Evolutionary conservation across 495 filamentous ascomycete species (phyloP), one percentile per base, ranked within the genome.

Genomic region (Daldinia concentrica): DNA sequence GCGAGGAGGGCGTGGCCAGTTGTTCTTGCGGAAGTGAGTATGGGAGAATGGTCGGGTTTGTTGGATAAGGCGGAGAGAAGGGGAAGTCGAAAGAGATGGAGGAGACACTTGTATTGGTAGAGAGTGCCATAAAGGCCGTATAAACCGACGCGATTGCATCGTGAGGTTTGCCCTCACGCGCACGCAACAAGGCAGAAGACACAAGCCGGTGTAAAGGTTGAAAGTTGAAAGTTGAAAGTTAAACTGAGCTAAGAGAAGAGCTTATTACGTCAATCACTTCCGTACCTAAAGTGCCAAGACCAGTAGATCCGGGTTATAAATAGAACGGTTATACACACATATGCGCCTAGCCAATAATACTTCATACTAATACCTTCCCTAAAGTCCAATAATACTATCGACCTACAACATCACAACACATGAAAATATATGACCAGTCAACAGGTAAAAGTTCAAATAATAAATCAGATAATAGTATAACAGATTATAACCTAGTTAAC

Each of bases 41-140:
- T 74, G 74, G 6, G 74, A 78, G 68, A 78, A 74, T 12, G 70
- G 70, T 61, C 74, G 72, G 14, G 0, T 30, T 39, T 17, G 68
- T 27, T 32, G 64, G 55, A 45, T 36, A 29, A 48, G 41, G 11
- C 50, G 71, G 57, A 43, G 41, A 22, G 36, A 12, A 39, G 52
- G 26, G 14, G 54, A 66, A 37, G 30, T n/a, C 22, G 29, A n/a
- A 14, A 34, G 27, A 26, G 60, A 43, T 0, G 55, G 22, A 27
- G 62, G 26, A 24, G 11, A 17, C 26, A 17, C n/a, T 61, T 54
- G 62, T 4, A 45, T 56, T 17, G 43, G 24, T 34, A 64, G 8
- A 11, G 59, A 62, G 34, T 5, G 54, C 67, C 66, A 56, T 60
- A 64, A 15, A 54, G 58, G 66, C 27, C 58, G 66, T 54, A 69